Percentiles rank a stretch among this genome's conserved stretches.
Conservation (phyloP, 2,329 filamentous ascomycete genomes). For the Diaporthe citriasiana region DNA sequence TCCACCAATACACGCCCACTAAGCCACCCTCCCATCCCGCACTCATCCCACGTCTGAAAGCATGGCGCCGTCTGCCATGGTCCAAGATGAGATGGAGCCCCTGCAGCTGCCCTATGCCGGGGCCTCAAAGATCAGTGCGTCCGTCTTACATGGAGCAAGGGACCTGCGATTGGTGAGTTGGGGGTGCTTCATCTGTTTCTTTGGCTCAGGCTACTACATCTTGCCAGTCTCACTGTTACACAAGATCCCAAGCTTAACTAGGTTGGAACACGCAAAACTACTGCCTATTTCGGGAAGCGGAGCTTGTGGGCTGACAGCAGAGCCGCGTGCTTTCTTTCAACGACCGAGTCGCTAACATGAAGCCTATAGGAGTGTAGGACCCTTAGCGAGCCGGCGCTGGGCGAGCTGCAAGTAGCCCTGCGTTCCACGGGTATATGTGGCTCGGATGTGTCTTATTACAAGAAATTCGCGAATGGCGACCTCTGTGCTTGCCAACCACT, state of each 20-base stretch:
- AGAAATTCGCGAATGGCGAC: conserved; percentile 79
- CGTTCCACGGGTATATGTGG: conserved; percentile 78
- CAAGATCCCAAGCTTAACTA: conserved; percentile 44
- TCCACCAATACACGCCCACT: conserved; percentile 43
- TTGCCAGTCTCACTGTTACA: conserved; percentile 50
- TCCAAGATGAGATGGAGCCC: conserved; percentile 55
- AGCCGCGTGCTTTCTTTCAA: conserved; percentile 36
- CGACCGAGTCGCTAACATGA: conserved; percentile 41
- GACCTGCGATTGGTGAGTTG: conserved; percentile 69
- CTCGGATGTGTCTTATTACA: conserved; percentile 80
- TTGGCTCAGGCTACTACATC: conserved; percentile 18
- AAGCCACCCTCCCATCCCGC: conserved; percentile 48
- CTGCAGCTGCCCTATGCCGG: conserved; percentile 61
- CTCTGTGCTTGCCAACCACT: conserved; percentile 76
- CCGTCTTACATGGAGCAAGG: conserved; percentile 69
- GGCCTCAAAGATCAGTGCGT: conserved; percentile 63
- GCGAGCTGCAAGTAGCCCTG: conserved; percentile 76
- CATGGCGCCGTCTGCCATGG: conserved; percentile 67
- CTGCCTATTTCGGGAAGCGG: conserved; percentile 32
- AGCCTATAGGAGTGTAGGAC: conserved; percentile 62
- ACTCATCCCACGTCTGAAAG: conserved; percentile 54
- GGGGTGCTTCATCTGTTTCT: conserved; percentile 16
- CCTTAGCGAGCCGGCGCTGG: conserved; percentile 61
- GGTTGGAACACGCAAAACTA: background rate
- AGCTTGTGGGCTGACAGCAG: conserved; percentile 34